Percentiles rank a stretch among this genome's conserved stretches.
Conservation (phyloP, 2,329 filamentous ascomycete genomes). For the Aspergillus latus region DNA sequence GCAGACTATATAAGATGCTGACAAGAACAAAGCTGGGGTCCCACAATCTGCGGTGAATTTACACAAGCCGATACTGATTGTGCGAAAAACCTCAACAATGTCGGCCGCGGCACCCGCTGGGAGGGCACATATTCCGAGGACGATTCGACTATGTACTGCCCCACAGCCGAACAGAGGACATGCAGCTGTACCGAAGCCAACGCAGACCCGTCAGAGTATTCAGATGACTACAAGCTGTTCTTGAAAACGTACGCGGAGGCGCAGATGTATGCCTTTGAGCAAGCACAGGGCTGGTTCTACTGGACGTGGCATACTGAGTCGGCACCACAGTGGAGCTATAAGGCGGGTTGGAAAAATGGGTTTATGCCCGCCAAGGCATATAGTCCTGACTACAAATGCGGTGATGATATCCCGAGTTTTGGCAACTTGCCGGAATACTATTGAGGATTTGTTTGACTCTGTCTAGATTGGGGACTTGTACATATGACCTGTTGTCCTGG, state of each 20-base stretch:
- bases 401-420: constrained; percentile 47
- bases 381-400: constrained; percentile 68
- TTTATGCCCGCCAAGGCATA: constrained; percentile 75
- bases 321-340: constrained; percentile 78
- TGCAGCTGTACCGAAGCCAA: constrained; percentile 80
- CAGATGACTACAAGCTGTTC: constrained; percentile 75
- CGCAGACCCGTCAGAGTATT: constrained; percentile 67
- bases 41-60: constrained; percentile 95
- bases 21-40: constrained; percentile 63
- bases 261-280: constrained; percentile 93
- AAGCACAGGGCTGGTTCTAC: constrained; percentile 97
- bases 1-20: not conserved
- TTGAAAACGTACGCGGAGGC: constrained; percentile 88
- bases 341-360: constrained; percentile 67
- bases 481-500: not conserved
- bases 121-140: constrained; percentile 73
- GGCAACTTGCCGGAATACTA: constrained; percentile 45
- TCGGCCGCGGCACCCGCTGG: constrained; percentile 86
- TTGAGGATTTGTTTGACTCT: constrained; percentile 24
- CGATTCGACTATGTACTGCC: constrained; percentile 72
- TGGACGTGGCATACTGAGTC: constrained; percentile 96
- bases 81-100: constrained; percentile 81
- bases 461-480: not conserved
- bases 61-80: constrained; percentile 97
- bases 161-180: constrained; percentile 54